Conservation (phyloP, 148 eudicot species). For the Cornus kousa region DNA sequence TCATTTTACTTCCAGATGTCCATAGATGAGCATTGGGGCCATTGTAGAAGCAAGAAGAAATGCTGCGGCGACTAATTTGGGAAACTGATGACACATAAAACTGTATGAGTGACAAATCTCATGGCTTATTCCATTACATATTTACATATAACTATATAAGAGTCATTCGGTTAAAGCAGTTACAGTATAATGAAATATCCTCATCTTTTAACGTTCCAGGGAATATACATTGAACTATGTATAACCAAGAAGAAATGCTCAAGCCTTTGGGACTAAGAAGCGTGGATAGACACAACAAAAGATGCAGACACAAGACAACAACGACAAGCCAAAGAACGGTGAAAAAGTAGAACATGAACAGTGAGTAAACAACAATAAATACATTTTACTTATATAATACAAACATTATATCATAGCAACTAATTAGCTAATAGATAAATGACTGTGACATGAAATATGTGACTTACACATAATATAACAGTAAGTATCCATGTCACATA, state of each 20-base stretch:
- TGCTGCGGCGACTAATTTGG: slow-evolving; percentile 22
- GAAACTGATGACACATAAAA: slow-evolving; percentile 28
- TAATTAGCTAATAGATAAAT: too few species aligned
- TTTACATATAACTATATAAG: neutral
- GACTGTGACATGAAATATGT: too few species aligned
- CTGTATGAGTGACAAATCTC: neutral
- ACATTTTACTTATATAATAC: too few species aligned
- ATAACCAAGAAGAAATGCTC: neutral
- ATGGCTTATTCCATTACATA: neutral
- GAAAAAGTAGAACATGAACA: too few species aligned
- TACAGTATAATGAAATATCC: neutral
- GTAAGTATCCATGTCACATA: too few species aligned
- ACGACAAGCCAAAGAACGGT: too few species aligned
- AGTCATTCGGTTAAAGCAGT: neutral
- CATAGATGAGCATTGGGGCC: slow-evolving; percentile 27
- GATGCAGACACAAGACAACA: too few species aligned
- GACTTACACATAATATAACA: too few species aligned
- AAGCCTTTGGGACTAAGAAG: slow-evolving; percentile 7
- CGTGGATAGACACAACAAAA: too few species aligned
- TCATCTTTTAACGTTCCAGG: slow-evolving; percentile 3
- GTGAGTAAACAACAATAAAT: too few species aligned
- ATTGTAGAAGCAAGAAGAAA: slow-evolving; percentile 36
- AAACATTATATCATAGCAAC: too few species aligned
- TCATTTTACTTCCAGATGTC: slow-evolving; percentile 35
- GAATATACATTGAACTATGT: neutral